Conservation (phyloP, 441 rosid genomes). For the Eruca vesicaria region DNA sequence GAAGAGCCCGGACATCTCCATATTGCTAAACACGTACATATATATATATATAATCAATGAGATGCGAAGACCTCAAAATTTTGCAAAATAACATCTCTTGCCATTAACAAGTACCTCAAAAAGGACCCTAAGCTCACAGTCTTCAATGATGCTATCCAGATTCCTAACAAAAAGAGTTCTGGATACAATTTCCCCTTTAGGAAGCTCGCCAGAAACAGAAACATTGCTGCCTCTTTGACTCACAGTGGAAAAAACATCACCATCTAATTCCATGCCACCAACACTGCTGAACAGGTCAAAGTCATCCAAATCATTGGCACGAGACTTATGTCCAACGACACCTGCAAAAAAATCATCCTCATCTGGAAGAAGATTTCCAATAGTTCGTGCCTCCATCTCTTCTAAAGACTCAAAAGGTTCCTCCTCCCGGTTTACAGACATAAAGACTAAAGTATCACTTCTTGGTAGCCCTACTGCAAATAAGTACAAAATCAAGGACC, state of each 20-base stretch:
- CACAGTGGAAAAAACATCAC: constrained; percentile 42
- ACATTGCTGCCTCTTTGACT: constrained; percentile 38
- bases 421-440: constrained; percentile 37
- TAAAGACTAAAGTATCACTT: constrained; percentile 34
- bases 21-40: constrained; percentile 44
- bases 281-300: constrained; percentile 62
- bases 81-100: not conserved
- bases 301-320: constrained; percentile 51
- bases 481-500: not conserved
- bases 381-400: constrained; percentile 65
- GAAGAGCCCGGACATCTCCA: constrained; percentile 57
- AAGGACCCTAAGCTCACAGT: constrained; percentile 51
- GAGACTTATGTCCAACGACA: constrained; percentile 43
- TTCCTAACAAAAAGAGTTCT: constrained; percentile 58
- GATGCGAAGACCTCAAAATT: not conserved
- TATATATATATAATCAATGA: constrained; percentile 20
- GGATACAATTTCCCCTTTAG: constrained; percentile 49
- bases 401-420: constrained; percentile 53
- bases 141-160: constrained; percentile 51
- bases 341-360: constrained; percentile 69
- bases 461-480: constrained; percentile 51
- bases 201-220: constrained; percentile 46
- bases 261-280: constrained; percentile 73
- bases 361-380: constrained; percentile 73
- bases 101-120: constrained; percentile 46